Base-by-base conservation (phyloP, 805 yeast genomes). In the Ogataea allantospora region DNA sequence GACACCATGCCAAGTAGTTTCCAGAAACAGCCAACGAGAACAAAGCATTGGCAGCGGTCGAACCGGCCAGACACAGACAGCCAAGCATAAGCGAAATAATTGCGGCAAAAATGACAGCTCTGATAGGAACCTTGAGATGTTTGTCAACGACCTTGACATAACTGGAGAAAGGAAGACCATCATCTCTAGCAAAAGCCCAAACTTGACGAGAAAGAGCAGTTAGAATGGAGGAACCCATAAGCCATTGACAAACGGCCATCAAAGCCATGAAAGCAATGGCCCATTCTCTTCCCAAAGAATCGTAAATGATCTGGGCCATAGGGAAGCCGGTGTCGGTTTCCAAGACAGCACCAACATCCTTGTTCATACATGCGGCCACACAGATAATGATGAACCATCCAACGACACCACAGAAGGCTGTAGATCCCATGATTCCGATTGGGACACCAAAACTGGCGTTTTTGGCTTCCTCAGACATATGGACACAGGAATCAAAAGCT, bases 111-210 rank as follows among this genome's bases (percentile, higher is more conserved):
- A 69, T 55, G 28, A 80, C 73, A 2, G 89, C 88, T 49, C 80
- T 69, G 18, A 80, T 58, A 11, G 93, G 91, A 19, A 79, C 83
- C n/a, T 72, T 66, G 24, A 74, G 61, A 41, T 57, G 70, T 35
- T 72, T 66, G 51, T 82, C 66, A 29, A 83, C 84, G 29, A 65
- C 72, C 47, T 79, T 77, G 44, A 83, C 69, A 52, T 65, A 65
- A 27, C 67, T 60, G 10, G 81, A 70, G 45, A 79, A 65, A 7
- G 89, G 89, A 40, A 83, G 67, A 11, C 88, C 88, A 50, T 80
- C 79, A 57, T 83, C 91, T 63, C 91, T 74, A 27, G 86, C 78
- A 58, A 81, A 79, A 1, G 88, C 87, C 78, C 83, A 82, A 33
- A 79, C 69, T 57, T 81, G 88, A 58, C 88, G 72, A 5, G 85